These are phyloP conservation scores for Moesziomyces sp. DNA, from an alignment of 1,284 basidiomycete genomes.

Conservation along the genomic window DNA sequence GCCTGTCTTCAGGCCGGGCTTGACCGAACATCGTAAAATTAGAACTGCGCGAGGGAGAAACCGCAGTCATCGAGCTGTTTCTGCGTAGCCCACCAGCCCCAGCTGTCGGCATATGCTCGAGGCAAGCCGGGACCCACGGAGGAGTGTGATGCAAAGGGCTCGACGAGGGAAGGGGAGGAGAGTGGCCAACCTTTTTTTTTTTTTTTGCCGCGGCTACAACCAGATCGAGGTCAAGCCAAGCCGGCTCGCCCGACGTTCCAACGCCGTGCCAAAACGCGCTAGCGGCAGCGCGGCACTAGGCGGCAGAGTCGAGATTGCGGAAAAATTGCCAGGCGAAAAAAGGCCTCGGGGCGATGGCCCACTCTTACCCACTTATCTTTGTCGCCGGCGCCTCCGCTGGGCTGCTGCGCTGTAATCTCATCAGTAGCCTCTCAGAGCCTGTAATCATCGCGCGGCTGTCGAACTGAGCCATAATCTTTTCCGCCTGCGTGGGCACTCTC, in stretches of 20 bases:
- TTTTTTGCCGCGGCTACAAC: conserved; percentile 1
- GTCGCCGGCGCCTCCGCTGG: not conserved
- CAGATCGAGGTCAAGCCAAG: not conserved
- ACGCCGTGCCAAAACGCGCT: not conserved
- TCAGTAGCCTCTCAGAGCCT: not conserved
- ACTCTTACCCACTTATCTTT: not conserved
- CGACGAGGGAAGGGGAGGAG: too few relatives aligned
- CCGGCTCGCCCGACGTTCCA: not conserved
- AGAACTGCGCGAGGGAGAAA: too few relatives aligned
- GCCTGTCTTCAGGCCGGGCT: not conserved
- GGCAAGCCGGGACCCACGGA: too few relatives aligned
- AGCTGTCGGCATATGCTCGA: not conserved
- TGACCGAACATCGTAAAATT: too few relatives aligned
- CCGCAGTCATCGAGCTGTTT: too few relatives aligned
- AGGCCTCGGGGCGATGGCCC: conserved; percentile 1
- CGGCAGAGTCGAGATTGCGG: conserved; percentile 23
- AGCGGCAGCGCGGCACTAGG: conserved; percentile 12
- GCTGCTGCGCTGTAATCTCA: not conserved
- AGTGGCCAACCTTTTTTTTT: not conserved
- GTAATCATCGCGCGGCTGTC: conserved; percentile 11
- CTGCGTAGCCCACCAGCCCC: not conserved
- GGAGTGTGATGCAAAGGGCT: not conserved
- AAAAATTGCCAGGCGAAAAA: conserved; percentile 12
- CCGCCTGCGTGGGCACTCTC: conserved; percentile 13
- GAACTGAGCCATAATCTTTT: not conserved